A percentile compares a stretch with the other conserved stretches of the same genome.
Evolutionary conservation across 148 eudicot species (phyloP).

Genomic region (Rhododendron vialii): DNA sequence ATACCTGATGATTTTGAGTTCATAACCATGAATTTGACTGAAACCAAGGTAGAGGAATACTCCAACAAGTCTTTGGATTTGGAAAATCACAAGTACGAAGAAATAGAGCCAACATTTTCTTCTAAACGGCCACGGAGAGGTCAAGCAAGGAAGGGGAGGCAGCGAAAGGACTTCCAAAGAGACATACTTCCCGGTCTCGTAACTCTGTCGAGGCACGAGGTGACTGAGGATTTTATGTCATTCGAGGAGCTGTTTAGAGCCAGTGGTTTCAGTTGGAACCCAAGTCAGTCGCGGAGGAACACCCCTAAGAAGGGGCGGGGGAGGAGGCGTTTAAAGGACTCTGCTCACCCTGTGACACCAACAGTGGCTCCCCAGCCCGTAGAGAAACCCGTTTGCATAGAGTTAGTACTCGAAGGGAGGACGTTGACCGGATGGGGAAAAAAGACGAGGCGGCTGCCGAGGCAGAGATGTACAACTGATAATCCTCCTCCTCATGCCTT

Average conservation of each 20-base stretch:
- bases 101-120: not conserved
- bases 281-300: constrained; percentile 20
- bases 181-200: constrained; percentile 41
- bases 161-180: constrained; percentile 37
- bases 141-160: constrained; percentile 33
- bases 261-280: constrained; percentile 20
- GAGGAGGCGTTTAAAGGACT: constrained; percentile 15
- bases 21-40: constrained; percentile 40
- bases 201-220: constrained; percentile 32
- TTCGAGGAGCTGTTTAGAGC: constrained; percentile 31
- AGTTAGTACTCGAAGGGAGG: constrained; percentile 14
- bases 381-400: constrained; percentile 14
- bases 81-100: constrained; percentile 14
- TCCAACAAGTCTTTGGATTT: not conserved
- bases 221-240: constrained; percentile 37
- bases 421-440: constrained; percentile 41
- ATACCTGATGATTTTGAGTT: constrained; percentile 40
- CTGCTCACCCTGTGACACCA: not conserved
- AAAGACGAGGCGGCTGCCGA: constrained; percentile 37
- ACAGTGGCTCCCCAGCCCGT: not conserved
- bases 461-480: constrained; percentile 27
- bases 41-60: constrained; percentile 16
- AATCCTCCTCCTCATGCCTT: constrained; percentile 12
- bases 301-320: constrained; percentile 19
- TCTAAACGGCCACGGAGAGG: constrained; percentile 27